A percentile compares a stretch with the other conserved stretches of the same genome.
Conservation (phyloP, 1,139 yeast species). For the Magnusiomyces suaveolens region DNA sequence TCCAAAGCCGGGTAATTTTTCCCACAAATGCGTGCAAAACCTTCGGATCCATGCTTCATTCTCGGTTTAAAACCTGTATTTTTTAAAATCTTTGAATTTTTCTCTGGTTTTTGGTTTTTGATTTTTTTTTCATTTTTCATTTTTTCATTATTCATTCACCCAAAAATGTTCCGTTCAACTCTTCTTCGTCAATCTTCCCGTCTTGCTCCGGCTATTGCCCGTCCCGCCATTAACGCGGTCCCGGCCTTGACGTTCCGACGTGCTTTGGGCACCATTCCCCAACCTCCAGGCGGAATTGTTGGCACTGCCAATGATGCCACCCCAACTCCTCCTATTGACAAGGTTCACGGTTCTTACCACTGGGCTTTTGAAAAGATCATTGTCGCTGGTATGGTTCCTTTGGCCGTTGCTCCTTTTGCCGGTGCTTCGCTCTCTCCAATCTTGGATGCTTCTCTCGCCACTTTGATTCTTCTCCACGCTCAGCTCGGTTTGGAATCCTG, state of each 20-base stretch:
- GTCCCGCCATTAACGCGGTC: slow-evolving; percentile 49
- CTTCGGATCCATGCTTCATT: too few species aligned
- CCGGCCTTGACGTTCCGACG: slow-evolving; percentile 44
- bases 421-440: slow-evolving; percentile 55
- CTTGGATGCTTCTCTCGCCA: slow-evolving; percentile 58
- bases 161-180: slow-evolving; percentile 11
- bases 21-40: too few species aligned
- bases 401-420: slow-evolving; percentile 61
- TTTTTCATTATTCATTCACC: background rate
- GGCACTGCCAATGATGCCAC: slow-evolving; percentile 81
- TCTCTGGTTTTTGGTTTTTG: background rate
- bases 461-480: slow-evolving; percentile 58
- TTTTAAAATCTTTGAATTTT: background rate
- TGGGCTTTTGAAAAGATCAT: slow-evolving; percentile 76
- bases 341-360: slow-evolving; percentile 74
- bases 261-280: slow-evolving; percentile 34
- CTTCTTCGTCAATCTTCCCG: slow-evolving; percentile 27
- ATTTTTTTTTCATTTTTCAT: background rate
- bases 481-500: slow-evolving; percentile 79
- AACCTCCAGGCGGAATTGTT: slow-evolving; percentile 34
- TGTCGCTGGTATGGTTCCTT: slow-evolving; percentile 63
- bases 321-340: slow-evolving; percentile 49
- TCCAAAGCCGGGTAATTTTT: slow-evolving; percentile 1
- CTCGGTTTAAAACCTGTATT: background rate
- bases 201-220: slow-evolving; percentile 34